Percentiles rank a stretch among this genome's conserved stretches.
phyloP scores from a whole-genome alignment of 106 monocot genomes.

The Acorus calamus region DNA sequence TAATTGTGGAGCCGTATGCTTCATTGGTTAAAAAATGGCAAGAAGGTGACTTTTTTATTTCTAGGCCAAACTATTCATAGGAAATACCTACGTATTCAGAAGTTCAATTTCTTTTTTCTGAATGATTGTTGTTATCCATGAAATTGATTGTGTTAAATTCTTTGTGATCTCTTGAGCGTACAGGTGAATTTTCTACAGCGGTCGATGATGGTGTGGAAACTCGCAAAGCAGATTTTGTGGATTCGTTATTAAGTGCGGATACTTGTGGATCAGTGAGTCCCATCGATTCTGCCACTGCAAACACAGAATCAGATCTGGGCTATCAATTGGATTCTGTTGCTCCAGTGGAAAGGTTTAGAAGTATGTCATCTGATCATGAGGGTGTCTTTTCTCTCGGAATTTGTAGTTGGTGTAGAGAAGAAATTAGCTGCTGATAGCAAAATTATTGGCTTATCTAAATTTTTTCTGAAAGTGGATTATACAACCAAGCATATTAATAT shows the following conservation, averaged over 20 bases:
- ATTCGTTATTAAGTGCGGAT: constrained; percentile 51
- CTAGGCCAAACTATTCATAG: background rate
- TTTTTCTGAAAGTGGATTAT: background rate
- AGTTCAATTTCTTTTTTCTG: background rate
- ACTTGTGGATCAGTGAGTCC: constrained; percentile 6
- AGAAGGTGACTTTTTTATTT: constrained; percentile 24
- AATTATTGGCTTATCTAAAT: background rate
- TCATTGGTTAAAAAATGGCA: constrained; percentile 59
- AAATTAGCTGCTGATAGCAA: background rate
- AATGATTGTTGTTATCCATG: too few relatives aligned
- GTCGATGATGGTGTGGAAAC: constrained; percentile 42
- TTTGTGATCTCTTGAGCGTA: background rate
- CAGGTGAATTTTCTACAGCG: constrained; percentile 32
- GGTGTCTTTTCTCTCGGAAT: constrained; percentile 9
- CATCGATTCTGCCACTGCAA: constrained; percentile 4
- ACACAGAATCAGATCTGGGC: too few relatives aligned
- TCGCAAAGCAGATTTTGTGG: constrained; percentile 67
- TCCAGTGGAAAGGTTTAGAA: constrained; percentile 4
- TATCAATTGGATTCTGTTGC: background rate
- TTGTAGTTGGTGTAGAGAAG: background rate
- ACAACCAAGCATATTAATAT: too few relatives aligned
- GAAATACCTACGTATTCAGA: background rate
- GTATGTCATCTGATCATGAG: constrained; percentile 9
- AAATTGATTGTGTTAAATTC: background rate
- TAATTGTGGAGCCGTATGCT: constrained; percentile 65